These are phyloP conservation scores for Cladophialophora chaetospira DNA, from an alignment of 2,329 filamentous ascomycete genomes.

Conservation along the genomic window DNA sequence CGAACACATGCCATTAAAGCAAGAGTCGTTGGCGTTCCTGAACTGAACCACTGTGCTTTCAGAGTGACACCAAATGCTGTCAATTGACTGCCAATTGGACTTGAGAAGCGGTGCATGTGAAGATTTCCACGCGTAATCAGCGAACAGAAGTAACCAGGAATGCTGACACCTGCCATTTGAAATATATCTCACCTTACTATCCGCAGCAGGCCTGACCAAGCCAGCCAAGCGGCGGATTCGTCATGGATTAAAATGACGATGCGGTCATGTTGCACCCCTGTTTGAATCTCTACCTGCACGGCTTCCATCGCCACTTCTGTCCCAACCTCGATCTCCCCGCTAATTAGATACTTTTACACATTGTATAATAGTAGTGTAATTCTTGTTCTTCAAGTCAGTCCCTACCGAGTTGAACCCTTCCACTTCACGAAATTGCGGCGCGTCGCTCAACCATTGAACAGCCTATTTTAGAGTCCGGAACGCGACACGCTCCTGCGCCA, in stretches of 20 bases:
- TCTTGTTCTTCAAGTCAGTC: constrained; percentile 19
- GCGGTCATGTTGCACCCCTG: background rate
- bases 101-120: constrained; percentile 19
- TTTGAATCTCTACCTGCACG: background rate
- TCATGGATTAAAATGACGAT: background rate
- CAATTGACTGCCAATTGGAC: constrained; percentile 15
- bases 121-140: too few species aligned
- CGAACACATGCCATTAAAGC: constrained; percentile 1
- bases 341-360: too few species aligned
- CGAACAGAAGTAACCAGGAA: background rate
- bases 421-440: too few species aligned
- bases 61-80: background rate
- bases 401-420: constrained; percentile 13
- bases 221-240: too few species aligned
- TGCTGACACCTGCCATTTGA: background rate
- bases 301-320: background rate
- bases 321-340: background rate
- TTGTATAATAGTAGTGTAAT: constrained; percentile 13
- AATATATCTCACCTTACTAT: too few species aligned
- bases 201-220: too few species aligned
- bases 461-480: background rate
- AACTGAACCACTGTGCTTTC: constrained; percentile 6
- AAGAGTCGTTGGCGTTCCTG: background rate
- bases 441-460: too few species aligned
- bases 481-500: constrained; percentile 11